These are phyloP conservation scores for Fragaria nilgerrensis DNA, from an alignment of 306 rosid genomes.

Conservation along the genomic window DNA sequence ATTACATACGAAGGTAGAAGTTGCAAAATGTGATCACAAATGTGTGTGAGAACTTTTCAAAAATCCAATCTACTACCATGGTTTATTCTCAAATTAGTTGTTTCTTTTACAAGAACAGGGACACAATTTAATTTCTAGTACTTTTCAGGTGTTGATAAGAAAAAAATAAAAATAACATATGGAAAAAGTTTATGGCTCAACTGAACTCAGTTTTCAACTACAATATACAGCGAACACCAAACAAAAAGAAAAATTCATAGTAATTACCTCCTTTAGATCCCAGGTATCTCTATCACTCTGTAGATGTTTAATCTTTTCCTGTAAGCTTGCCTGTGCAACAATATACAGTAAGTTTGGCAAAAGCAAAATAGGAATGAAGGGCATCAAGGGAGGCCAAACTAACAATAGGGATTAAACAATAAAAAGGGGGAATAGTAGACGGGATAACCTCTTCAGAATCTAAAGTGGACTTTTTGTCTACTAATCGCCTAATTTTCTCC, in stretches of 20 bases:
- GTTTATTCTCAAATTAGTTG: background rate
- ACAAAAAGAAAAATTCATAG: background rate
- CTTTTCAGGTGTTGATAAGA: constrained; percentile 3
- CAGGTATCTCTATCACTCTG: constrained; percentile 46
- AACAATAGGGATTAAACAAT: background rate
- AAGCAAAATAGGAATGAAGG: constrained; percentile 2
- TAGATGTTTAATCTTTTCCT: constrained; percentile 46
- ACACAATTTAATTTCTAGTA: background rate
- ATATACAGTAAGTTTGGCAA: constrained; percentile 21
- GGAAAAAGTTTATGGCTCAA: background rate
- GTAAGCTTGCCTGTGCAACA: constrained; percentile 56
- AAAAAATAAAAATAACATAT: background rate
- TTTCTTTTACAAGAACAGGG: background rate
- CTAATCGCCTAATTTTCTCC: constrained; percentile 40
- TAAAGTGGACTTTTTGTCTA: constrained; percentile 19
- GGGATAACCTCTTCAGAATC: constrained; percentile 38
- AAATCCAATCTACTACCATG: background rate
- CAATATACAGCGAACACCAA: background rate
- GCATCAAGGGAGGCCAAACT: constrained; percentile 14
- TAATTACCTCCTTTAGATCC: constrained; percentile 49
- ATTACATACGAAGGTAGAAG: background rate
- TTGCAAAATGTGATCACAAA: background rate
- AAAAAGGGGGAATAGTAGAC: constrained; percentile 15
- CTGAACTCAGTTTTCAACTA: background rate
- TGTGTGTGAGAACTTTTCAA: background rate